Percentiles rank a stretch among this genome's conserved stretches.
Evolutionary conservation across 225 moss, liverwort and hornwort genomes (phyloP).

Genomic region (Lunularia cruciata): DNA sequence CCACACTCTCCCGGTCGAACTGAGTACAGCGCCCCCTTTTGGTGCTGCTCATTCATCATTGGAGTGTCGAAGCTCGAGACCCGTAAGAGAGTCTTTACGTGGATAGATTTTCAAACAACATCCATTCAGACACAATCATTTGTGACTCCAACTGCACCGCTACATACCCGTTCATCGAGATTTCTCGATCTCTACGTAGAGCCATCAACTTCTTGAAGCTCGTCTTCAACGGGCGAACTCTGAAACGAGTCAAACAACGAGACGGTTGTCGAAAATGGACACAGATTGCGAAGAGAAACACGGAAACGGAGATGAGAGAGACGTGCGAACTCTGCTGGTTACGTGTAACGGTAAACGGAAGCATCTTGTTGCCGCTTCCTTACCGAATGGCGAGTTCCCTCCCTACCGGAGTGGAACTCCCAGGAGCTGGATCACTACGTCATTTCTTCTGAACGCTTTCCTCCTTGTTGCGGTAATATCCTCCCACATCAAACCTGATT

Average conservation of each 20-base stretch:
- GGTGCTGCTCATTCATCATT: no score
- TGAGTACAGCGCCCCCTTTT: no score
- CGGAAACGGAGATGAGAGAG: no score
- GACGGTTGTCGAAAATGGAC: neutral
- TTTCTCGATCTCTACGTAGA: neutral
- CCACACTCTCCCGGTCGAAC: no score
- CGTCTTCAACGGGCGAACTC: neutral
- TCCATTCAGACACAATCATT: no score
- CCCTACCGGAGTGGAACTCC: slow-evolving; percentile 6
- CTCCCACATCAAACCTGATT: neutral
- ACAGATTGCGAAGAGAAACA: neutral
- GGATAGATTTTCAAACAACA: neutral
- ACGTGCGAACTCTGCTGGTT: slow-evolving; percentile 32
- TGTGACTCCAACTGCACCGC: no score
- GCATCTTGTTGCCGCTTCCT: slow-evolving; percentile 49
- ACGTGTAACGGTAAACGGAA: slow-evolving; percentile 42
- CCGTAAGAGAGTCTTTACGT: no score
- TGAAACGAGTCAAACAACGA: neutral
- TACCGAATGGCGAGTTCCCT: slow-evolving; percentile 34
- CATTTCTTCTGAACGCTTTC: slow-evolving; percentile 52
- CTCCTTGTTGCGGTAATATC: slow-evolving; percentile 41
- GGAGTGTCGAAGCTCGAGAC: no score
- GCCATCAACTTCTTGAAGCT: neutral
- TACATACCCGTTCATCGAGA: neutral
- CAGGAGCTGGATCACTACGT: slow-evolving; percentile 49